phyloP scores from a whole-genome alignment of 805 yeast genomes.

The Hanseniaspora clermontiae region DNA sequence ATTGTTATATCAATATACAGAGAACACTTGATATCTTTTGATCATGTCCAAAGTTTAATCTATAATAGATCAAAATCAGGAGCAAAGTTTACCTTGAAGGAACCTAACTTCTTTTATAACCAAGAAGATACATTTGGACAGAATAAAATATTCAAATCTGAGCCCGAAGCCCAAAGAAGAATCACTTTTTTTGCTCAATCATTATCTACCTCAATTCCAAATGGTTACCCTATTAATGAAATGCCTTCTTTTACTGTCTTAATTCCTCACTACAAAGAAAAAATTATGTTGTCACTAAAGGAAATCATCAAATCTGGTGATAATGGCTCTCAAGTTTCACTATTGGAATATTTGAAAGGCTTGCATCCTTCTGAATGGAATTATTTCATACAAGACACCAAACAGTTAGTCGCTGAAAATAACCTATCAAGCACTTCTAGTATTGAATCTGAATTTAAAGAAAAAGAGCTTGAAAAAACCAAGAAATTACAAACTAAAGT shows the following conservation, averaged over 20 bases:
- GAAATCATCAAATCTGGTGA: slow-evolving; percentile 96
- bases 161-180: slow-evolving; percentile 99
- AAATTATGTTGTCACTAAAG: slow-evolving; percentile 80
- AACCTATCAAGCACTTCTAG: background rate
- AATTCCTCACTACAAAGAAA: slow-evolving; percentile 92
- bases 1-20: slow-evolving; percentile 98
- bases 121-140: slow-evolving; percentile 92
- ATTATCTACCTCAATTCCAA: slow-evolving; percentile 95
- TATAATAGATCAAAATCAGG: slow-evolving; percentile 95
- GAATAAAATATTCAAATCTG: slow-evolving; percentile 90
- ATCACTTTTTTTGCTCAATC: slow-evolving; percentile 98
- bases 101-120: slow-evolving; percentile 96
- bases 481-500: slow-evolving; percentile 66
- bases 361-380: slow-evolving; percentile 96
- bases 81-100: slow-evolving; percentile 95
- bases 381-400: slow-evolving; percentile 91
- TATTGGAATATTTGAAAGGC: slow-evolving; percentile 87
- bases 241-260: slow-evolving; percentile 98
- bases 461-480: slow-evolving; percentile 35
- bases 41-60: slow-evolving; percentile 91
- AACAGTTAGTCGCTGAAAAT: slow-evolving; percentile 81
- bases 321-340: slow-evolving; percentile 85
- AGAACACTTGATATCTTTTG: slow-evolving; percentile 94
- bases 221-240: slow-evolving; percentile 96
- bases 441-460: slow-evolving; percentile 5